These are phyloP conservation scores for Dactylellina haptotyla DNA, from an alignment of 2,329 filamentous ascomycete genomes.

Conservation along the genomic window DNA sequence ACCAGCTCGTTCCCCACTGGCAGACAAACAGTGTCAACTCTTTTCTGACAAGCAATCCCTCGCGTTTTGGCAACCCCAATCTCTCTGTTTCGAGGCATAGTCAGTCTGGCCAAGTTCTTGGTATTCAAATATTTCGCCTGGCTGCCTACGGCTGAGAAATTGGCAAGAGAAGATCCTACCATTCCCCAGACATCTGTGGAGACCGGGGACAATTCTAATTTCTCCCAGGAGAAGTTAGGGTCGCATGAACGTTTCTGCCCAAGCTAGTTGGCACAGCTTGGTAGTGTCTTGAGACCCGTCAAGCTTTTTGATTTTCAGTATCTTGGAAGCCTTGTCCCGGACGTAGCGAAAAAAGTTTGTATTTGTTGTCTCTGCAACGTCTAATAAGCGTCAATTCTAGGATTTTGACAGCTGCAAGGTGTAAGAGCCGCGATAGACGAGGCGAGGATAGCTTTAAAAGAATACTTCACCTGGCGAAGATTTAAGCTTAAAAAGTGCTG, in stretches of 20 bases:
- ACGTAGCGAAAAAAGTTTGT: conserved; percentile 35
- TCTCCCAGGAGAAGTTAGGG: conserved; percentile 35
- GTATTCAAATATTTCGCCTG: conserved; percentile 26
- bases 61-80: conserved; percentile 36
- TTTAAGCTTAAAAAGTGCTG: conserved; percentile 37
- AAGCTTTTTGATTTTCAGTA: conserved; percentile 47
- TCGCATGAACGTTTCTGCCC: conserved; percentile 39
- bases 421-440: conserved; percentile 23
- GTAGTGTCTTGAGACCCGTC: conserved; percentile 34
- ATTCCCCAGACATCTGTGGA: background rate
- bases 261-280: conserved; percentile 34
- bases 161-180: conserved; percentile 32
- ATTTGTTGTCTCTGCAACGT: background rate
- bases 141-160: conserved; percentile 55
- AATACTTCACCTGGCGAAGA: conserved; percentile 1
- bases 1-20: background rate
- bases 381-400: conserved; percentile 30
- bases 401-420: conserved; percentile 9
- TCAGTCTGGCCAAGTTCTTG: conserved; percentile 50
- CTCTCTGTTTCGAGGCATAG: conserved; percentile 34
- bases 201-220: conserved; percentile 4
- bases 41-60: conserved; percentile 32
- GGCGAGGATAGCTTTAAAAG: background rate
- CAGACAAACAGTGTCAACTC: background rate
- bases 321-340: conserved; percentile 39